Conservation (phyloP, 768 basidiomycete species). For the Boletus coccyginus region DNA sequence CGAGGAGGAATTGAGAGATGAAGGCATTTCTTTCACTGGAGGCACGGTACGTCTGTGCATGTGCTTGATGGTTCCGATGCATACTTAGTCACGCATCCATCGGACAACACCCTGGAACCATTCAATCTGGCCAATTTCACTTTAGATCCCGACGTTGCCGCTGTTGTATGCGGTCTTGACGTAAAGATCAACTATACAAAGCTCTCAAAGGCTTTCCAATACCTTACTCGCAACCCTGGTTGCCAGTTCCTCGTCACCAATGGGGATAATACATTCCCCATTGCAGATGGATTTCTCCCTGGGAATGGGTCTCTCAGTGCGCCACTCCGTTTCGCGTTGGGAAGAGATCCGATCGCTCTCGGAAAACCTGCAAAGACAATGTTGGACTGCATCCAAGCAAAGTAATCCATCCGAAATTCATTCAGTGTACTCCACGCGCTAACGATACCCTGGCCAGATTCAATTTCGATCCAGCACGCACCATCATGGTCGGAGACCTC, state of each 20-base stretch:
- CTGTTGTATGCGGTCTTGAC: constrained; percentile 92
- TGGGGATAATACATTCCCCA: constrained; percentile 89
- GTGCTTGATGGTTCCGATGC: neutral
- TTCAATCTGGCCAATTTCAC: constrained; percentile 70
- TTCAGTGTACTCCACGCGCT: constrained; percentile 3
- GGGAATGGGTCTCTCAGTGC: constrained; percentile 86
- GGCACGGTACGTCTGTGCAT: constrained; percentile 66
- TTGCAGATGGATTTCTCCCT: constrained; percentile 67
- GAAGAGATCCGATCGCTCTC: constrained; percentile 69
- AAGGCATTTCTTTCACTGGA: constrained; percentile 77
- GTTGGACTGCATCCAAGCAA: constrained; percentile 88
- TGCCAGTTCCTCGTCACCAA: constrained; percentile 91
- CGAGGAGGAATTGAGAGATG: constrained; percentile 89
- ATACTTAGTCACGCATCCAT: constrained; percentile 37
- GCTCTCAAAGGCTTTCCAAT: constrained; percentile 87
- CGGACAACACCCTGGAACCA: constrained; percentile 69
- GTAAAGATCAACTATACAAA: constrained; percentile 89
- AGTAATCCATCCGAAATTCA: constrained; percentile 37
- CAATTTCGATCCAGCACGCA: constrained; percentile 78
- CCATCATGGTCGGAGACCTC: constrained; percentile 96
- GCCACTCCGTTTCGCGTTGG: constrained; percentile 71
- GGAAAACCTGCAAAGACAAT: constrained; percentile 92
- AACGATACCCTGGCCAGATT: constrained; percentile 49
- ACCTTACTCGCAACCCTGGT: constrained; percentile 74
- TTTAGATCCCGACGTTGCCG: constrained; percentile 77